These are phyloP conservation scores for Straminergon stramineum DNA, from an alignment of 225 moss, liverwort and hornwort genomes.

Conservation along the genomic window DNA sequence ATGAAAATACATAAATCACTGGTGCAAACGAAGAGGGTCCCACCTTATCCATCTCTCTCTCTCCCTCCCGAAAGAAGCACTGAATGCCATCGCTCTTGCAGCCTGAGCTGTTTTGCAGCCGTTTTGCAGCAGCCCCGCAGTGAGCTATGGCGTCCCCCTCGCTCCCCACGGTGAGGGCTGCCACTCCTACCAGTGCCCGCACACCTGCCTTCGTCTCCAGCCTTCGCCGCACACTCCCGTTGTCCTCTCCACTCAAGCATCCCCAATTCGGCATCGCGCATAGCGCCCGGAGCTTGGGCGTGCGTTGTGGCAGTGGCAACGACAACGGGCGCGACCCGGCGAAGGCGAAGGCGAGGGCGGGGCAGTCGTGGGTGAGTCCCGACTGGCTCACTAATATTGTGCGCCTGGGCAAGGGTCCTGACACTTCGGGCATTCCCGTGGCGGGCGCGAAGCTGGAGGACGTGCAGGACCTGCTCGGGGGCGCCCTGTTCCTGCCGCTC, in stretches of 20 bases:
- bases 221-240: not conserved
- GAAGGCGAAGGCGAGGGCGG: slow-evolving; percentile 56
- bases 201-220: not conserved
- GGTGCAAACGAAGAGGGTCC: not conserved
- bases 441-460: slow-evolving; percentile 89
- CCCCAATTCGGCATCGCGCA: not conserved
- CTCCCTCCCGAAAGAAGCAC: not conserved
- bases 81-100: not conserved
- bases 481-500: slow-evolving; percentile 87
- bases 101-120: not conserved
- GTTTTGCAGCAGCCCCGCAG: not conserved
- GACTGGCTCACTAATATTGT: slow-evolving; percentile 68
- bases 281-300: not conserved
- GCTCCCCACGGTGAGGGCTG: slow-evolving; percentile 1
- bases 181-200: not conserved
- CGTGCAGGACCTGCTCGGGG: slow-evolving; percentile 88
- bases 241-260: not conserved
- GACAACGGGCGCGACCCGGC: slow-evolving; percentile 10
- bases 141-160: slow-evolving; percentile 33
- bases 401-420: slow-evolving; percentile 58
- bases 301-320: slow-evolving; percentile 14
- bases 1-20: too few species aligned
- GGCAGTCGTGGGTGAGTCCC: slow-evolving; percentile 81
- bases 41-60: not conserved
- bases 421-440: slow-evolving; percentile 67